Base-by-base conservation (phyloP, 225 moss, liverwort and hornwort genomes). In the Rhytidiadelphus loreus region DNA sequence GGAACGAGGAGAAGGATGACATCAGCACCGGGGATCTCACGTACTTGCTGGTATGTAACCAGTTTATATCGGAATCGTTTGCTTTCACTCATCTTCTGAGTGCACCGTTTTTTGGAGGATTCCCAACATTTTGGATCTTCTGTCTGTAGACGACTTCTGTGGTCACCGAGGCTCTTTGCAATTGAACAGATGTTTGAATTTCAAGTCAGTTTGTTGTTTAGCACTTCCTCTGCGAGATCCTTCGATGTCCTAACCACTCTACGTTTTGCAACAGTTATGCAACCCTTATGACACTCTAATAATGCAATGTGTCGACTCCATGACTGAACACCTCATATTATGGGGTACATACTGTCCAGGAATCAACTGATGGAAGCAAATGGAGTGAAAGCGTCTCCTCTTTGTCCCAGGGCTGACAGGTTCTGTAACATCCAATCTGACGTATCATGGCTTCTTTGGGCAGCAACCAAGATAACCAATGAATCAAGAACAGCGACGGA, bases 1-100 rank as follows among this genome's bases (percentile, higher is more conserved):
- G 92, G 19, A 99, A 99, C 84, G 99, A 99, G 93, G 97, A 97
- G 71, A 99, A 96, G 87, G 99, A 99, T 90, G 99, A 99, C 65
- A 95, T 99, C 66, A 95, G 95, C 91, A 99, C 97, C 23, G 91
- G 91, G 44, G 95, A 99, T 93, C 91, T 99, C 91, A 99, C 97
- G 87, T 99, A 95, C 84, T 93, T 99, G 82, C 88, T 99, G 90
- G 97, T 96, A 87, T 61, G 63, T 59, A 70, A 30, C 44, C 56
- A 81, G 61, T 30, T 77, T 55, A 46, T 12, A 41, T 86, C 7
- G 62, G 69, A 86, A 53, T 84, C 39, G 28, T 68, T 13, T 50
- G 39, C 26, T 62, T 56, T 52, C 70, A 53, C 82, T 80, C 26
- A 72, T 81, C 81, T 80, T 87, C 62, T 77, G 28, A 20, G 77